Conservation (phyloP, 2,329 filamentous ascomycete species). For the Cladophialophora exuberans region DNA sequence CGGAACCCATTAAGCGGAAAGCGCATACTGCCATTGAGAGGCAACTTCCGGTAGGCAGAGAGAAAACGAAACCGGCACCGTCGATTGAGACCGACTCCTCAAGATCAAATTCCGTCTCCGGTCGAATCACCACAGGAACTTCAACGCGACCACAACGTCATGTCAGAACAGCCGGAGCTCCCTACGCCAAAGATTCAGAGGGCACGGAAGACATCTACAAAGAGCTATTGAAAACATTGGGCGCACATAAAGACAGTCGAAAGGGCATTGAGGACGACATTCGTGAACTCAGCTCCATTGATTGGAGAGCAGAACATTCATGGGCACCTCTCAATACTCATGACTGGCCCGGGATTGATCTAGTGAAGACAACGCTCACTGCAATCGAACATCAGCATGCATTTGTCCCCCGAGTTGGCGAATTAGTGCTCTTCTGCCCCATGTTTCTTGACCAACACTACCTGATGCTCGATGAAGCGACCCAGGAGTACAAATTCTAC, state of each 20-base stretch:
- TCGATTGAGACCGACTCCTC: conserved; percentile 15
- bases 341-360: conserved; percentile 35
- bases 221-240: conserved; percentile 53
- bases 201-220: conserved; percentile 60
- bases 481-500: conserved; percentile 39
- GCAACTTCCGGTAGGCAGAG: background rate
- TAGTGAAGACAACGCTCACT: conserved; percentile 47
- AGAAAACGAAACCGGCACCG: conserved; percentile 22
- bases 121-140: conserved; percentile 18
- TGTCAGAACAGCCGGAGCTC: conserved; percentile 24
- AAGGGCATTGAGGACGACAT: conserved; percentile 50
- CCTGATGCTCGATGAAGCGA: conserved; percentile 41
- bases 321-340: conserved; percentile 2
- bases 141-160: conserved; percentile 29
- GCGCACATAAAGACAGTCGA: conserved; percentile 35
- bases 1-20: conserved; percentile 24
- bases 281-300: conserved; percentile 55
- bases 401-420: conserved; percentile 59
- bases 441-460: conserved; percentile 40
- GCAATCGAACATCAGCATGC: conserved; percentile 49
- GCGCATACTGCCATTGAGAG: conserved; percentile 2
- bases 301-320: conserved; percentile 57
- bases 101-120: conserved; percentile 18
- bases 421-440: conserved; percentile 58
- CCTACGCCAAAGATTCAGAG: conserved; percentile 49